Base-by-base conservation (phyloP, 2,329 filamentous ascomycete species). In the Leptographium wingfieldii region DNA sequence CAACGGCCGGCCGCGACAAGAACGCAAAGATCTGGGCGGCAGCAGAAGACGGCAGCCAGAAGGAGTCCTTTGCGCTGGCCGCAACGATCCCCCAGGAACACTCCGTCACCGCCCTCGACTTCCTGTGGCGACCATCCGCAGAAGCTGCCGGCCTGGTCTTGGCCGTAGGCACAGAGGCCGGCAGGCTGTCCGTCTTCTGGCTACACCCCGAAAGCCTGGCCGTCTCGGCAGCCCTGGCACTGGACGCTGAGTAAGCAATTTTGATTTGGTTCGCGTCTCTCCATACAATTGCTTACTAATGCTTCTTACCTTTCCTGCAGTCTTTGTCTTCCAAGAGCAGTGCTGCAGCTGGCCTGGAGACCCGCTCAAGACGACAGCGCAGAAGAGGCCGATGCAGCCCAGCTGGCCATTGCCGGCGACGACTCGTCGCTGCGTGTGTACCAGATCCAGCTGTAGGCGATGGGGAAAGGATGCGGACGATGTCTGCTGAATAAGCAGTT, bases 1-100 rank as follows among this genome's bases (percentile, higher is more conserved):
- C 88, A 14, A 99, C 94, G 0, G 92, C 92, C 1, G 90, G 92
- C 3, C 80, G 94, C 66, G 94, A 99, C 72, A 97, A 95, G 74
- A 80, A 79, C 31, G 85, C 95, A 46, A 88, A 88, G 68, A 68
- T 92, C 52, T 92, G 89, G 89, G 62, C 69, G 1, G 68, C 67
- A 16, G 73, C 22, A 22, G 22, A 22, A 22, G 29, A 40, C 33
- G 54, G 22, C 11, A 11, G 6, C 25, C 25, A 31, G 6, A 43
- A 25, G 11, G 60, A 68, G 27, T 70, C 71, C 22, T 84, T 87
- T 63, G 68, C 72, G 12, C 81, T 83, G 62, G 77, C 76, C 7
- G 70, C 77, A 3, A 78, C 78, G 1, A 74, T 88, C 27, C 67
- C 79, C 0, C 75, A 81, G 55, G 77, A 80, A 22, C 76, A 78